These are phyloP conservation scores for Aspergillus quadrilineatus DNA, from an alignment of 2,329 filamentous ascomycete genomes.

Conservation along the genomic window DNA sequence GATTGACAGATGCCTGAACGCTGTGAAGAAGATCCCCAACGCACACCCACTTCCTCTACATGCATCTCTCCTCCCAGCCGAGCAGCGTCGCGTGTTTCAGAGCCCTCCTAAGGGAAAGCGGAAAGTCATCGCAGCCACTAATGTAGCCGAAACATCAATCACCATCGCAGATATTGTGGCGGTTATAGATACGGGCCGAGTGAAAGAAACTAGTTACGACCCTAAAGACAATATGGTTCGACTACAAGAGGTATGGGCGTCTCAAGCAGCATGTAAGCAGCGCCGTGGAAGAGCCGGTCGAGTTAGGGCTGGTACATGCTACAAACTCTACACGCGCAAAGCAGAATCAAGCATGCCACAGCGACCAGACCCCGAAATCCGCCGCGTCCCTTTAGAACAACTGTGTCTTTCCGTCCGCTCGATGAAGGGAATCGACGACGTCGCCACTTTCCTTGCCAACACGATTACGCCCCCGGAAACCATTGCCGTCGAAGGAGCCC, in stretches of 20 bases:
- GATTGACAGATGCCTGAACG: slow-evolving; percentile 76
- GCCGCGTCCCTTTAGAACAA: slow-evolving; percentile 88
- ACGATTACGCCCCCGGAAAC: slow-evolving; percentile 87
- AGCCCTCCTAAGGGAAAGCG: slow-evolving; percentile 73
- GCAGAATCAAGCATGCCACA: slow-evolving; percentile 82
- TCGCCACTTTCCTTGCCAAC: slow-evolving; percentile 75
- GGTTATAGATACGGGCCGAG: slow-evolving; percentile 90
- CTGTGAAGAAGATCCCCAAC: slow-evolving; percentile 62
- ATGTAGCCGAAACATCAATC: slow-evolving; percentile 97
- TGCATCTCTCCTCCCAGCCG: slow-evolving; percentile 81
- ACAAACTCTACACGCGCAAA: slow-evolving; percentile 88
- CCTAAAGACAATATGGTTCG: slow-evolving; percentile 89
- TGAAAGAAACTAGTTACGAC: slow-evolving; percentile 96
- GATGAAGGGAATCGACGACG: slow-evolving; percentile 79
- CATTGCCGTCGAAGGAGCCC: slow-evolving; percentile 79
- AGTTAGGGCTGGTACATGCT: slow-evolving; percentile 87
- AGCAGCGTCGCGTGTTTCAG: slow-evolving; percentile 84
- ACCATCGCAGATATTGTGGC: slow-evolving; percentile 97
- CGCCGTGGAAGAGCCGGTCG: slow-evolving; percentile 88
- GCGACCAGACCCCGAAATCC: slow-evolving; percentile 88
- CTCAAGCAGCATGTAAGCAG: slow-evolving; percentile 89
- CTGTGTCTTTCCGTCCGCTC: slow-evolving; percentile 91
- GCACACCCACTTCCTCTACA: slow-evolving; percentile 84
- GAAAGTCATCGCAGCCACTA: slow-evolving; percentile 92
- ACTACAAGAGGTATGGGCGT: slow-evolving; percentile 93